A percentile compares a stretch with the other conserved stretches of the same genome.
Evolutionary conservation across 345 rosid species (phyloP).

Genomic region (Raphanus raphanistrum): DNA sequence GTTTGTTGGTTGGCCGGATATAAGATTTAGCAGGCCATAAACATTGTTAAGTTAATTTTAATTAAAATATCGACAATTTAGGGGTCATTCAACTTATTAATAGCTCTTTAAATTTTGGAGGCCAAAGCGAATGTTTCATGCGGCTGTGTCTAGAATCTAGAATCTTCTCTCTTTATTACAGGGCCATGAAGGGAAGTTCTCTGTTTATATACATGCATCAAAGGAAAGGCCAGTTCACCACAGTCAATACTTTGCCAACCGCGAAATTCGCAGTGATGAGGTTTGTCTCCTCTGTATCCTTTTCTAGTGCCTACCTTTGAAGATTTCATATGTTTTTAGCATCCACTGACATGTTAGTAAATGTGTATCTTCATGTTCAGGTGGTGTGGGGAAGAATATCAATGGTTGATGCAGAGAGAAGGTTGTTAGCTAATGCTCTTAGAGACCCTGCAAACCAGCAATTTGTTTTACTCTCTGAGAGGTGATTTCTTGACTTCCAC

Average conservation of each 20-base stretch:
- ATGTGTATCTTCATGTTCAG: conserved; percentile 31
- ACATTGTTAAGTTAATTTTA: too few relatives aligned
- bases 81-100: too few relatives aligned
- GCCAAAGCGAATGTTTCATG: too few relatives aligned
- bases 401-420: conserved; percentile 66
- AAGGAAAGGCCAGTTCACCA: conserved; percentile 53
- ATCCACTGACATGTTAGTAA: background rate
- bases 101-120: too few relatives aligned
- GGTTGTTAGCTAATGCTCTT: conserved; percentile 24
- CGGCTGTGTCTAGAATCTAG: too few relatives aligned
- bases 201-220: conserved; percentile 70
- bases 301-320: too few relatives aligned
- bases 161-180: conserved; percentile 14
- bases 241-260: conserved; percentile 54
- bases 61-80: too few relatives aligned
- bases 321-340: too few relatives aligned
- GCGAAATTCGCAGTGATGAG: conserved; percentile 66
- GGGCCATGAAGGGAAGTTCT: conserved; percentile 72
- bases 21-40: too few relatives aligned
- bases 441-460: background rate
- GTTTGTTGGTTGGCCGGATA: too few relatives aligned
- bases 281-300: conserved; percentile 24
- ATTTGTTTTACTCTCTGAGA: background rate
- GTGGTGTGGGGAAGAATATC: conserved; percentile 73
- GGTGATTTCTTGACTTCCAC: conserved; percentile 41